Evolutionary conservation across 495 filamentous ascomycete species (phyloP).

Genomic region (Cairneyella variabilis): DNA sequence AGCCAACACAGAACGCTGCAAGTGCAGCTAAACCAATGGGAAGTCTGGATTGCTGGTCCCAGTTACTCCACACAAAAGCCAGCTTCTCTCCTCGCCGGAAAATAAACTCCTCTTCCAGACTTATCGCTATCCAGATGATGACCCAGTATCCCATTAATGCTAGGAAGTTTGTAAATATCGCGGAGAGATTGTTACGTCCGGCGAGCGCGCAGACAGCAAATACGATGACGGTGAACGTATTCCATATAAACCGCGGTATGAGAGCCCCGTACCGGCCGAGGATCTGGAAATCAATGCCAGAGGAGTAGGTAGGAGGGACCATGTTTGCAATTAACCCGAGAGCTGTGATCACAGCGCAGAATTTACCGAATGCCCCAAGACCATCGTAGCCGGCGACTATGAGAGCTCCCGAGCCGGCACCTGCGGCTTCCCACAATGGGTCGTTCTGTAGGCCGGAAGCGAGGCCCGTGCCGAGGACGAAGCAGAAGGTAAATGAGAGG

Average conservation of each 20-base stretch:
- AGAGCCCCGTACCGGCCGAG: conserved; percentile 52
- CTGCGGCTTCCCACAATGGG: conserved; percentile 48
- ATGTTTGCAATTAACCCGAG: conserved; percentile 70
- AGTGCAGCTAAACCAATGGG: conserved; percentile 62
- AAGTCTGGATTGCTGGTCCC: conserved; percentile 55
- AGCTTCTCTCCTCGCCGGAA: conserved; percentile 42
- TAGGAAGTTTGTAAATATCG: conserved; percentile 69
- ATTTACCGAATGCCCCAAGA: conserved; percentile 65
- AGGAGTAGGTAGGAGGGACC: conserved; percentile 64
- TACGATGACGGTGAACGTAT: conserved; percentile 53
- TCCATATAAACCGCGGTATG: conserved; percentile 63
- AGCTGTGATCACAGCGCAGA: conserved; percentile 68
- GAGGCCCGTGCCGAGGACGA: conserved; percentile 70
- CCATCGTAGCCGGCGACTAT: conserved; percentile 62
- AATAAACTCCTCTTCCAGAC: conserved; percentile 59
- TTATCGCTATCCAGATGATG: conserved; percentile 60
- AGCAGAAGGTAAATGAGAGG: conserved; percentile 38
- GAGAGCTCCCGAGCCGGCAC: conserved; percentile 58
- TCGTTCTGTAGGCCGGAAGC: conserved; percentile 54
- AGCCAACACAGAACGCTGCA: conserved; percentile 61
- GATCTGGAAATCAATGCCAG: conserved; percentile 66
- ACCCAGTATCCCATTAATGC: conserved; percentile 69
- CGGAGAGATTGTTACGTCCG: conserved; percentile 55
- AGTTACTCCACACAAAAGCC: conserved; percentile 57
- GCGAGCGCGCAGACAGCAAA: conserved; percentile 61